Conservation (phyloP, 495 filamentous ascomycete genomes). For the Pseudevernia furfuracea region DNA sequence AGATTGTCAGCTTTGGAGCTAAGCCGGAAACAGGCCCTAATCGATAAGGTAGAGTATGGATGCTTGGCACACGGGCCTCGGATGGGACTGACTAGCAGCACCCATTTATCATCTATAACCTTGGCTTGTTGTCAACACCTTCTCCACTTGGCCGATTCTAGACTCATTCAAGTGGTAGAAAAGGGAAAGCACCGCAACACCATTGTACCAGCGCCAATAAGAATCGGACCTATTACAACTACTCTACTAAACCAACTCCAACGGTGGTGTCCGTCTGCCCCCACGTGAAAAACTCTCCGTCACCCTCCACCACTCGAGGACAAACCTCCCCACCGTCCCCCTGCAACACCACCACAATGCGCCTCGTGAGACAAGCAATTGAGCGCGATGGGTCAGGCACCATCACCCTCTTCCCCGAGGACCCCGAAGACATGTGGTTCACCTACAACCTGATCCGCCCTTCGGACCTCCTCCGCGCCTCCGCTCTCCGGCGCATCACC, state of each 20-base stretch:
- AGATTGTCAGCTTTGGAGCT: neutral
- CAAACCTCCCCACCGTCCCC: neutral
- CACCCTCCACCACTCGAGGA: neutral
- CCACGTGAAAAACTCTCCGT: neutral
- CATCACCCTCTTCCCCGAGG: slow-evolving; percentile 76
- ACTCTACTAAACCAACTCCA: too few relatives aligned
- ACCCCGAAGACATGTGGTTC: slow-evolving; percentile 99
- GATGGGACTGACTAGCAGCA: neutral
- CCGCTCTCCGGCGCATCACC: slow-evolving; percentile 73
- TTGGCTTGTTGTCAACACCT: too few relatives aligned
- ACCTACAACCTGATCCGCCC: slow-evolving; percentile 88
- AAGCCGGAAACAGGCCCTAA: slow-evolving; percentile 8
- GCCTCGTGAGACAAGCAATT: slow-evolving; percentile 63
- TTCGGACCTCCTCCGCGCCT: slow-evolving; percentile 70
- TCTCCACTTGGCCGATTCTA: too few relatives aligned
- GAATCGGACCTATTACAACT: too few relatives aligned
- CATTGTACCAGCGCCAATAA: too few relatives aligned
- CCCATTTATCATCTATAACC: neutral
- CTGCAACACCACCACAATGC: slow-evolving; percentile 39
- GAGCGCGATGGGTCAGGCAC: slow-evolving; percentile 68
- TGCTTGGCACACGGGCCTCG: neutral
- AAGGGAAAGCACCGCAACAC: too few relatives aligned
- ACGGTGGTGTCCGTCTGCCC: neutral
- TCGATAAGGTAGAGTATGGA: slow-evolving; percentile 13
- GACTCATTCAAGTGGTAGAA: too few relatives aligned